Base-by-base conservation (phyloP, 805 yeast species). In the Saccharomyces paradoxus region DNA sequence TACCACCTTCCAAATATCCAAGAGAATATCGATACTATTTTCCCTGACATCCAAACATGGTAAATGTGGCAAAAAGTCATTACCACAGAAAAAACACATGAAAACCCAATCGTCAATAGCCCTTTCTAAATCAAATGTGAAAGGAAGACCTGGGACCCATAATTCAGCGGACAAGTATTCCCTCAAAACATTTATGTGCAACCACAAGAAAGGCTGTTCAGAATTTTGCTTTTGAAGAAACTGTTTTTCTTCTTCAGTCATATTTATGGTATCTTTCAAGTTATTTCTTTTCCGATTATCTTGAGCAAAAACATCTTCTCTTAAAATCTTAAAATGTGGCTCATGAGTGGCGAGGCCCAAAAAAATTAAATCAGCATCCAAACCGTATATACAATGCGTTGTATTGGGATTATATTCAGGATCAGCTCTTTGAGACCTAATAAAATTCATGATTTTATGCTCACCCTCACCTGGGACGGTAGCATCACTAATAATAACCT, bases 391-490 rank as follows among this genome's bases (percentile, higher is more conserved):
- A 70, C 96, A 89, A 71, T 94, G 99, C n/a, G 83, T 78, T 1
- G 97, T 91, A 68, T 94, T 92, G 52, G 98, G 96, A 65, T 89
- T 81, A 70, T 92, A 88, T 65, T 84, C 83, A 0, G 95, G 88
- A 62, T 87, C 94, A 46, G 86, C 80, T 61, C 98, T 78, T 68
- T 91, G 98, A 46, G 88, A 81, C 65, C 99, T 81, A 55, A 94
- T 87, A 68, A 91, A 94, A 64, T 87, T 90, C 99, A 94, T 94
- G 63, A 94, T 85, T 70, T 94, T 94, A 74, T 94, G 99, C 71
- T 94, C 99, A 68, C 99, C 99, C 77, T 94, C 99, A 58, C 99
- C 99, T 1, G 99, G 99, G 13, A 92, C 98, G 0, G 96, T 84
- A 30, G 97, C 96, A 68, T 92, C 99, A 64, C 96, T 86, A 49